Conservation (phyloP, 78 protist species). For the Cavenderia fasciculata region DNA sequence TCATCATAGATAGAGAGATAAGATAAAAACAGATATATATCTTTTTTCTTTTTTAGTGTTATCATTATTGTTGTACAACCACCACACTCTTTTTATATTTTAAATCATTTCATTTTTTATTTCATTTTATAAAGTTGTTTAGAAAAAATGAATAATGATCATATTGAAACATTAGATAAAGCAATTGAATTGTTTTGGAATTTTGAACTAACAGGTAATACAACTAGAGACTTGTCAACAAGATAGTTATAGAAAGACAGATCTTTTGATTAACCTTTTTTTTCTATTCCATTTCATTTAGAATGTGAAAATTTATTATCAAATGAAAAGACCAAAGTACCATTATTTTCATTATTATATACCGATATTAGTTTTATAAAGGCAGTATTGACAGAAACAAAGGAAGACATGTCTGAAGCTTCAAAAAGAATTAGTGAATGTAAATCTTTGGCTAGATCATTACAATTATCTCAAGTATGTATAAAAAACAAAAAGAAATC, state of each 20-base stretch:
- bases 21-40: too few species aligned
- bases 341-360: slow-evolving; percentile 51
- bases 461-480: slow-evolving; percentile 54
- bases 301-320: slow-evolving; percentile 49
- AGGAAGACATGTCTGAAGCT: slow-evolving; percentile 62
- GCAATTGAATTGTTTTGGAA: slow-evolving; percentile 60
- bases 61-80: too few species aligned
- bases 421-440: slow-evolving; percentile 29
- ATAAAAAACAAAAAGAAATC: neutral
- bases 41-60: too few species aligned
- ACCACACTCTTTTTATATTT: too few species aligned
- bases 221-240: too few species aligned
- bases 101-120: too few species aligned
- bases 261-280: neutral
- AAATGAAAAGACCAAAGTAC: slow-evolving; percentile 8
- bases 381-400: slow-evolving; percentile 65
- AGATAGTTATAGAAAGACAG: neutral
- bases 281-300: neutral
- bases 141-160: slow-evolving; percentile 47
- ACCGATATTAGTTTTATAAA: slow-evolving; percentile 64
- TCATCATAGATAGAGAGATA: too few species aligned
- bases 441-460: slow-evolving; percentile 42
- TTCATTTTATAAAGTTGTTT: too few species aligned
- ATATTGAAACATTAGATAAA: slow-evolving; percentile 34
- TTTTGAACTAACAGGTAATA: slow-evolving; percentile 46